These are phyloP conservation scores for Globisporangium parvum DNA, from an alignment of 352 stramenopile species.

Conservation along the genomic window DNA sequence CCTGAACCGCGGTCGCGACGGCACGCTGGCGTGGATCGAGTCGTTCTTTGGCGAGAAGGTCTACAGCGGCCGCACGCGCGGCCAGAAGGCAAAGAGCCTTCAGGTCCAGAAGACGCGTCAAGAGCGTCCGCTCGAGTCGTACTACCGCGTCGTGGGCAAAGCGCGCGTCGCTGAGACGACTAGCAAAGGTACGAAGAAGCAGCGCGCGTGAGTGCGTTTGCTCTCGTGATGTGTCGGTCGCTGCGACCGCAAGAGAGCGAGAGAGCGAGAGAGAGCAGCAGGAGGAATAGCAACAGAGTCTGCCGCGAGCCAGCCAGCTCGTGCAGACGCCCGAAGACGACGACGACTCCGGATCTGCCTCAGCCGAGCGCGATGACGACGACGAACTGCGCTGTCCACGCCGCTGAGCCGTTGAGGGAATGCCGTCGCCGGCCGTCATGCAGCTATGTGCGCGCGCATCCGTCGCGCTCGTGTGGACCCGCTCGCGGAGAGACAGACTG, in stretches of 20 bases:
- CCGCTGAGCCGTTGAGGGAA: neutral
- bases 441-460: neutral
- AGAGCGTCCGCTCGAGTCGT: slow-evolving; percentile 64
- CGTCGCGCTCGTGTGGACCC: no score
- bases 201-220: neutral
- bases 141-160: slow-evolving; percentile 70
- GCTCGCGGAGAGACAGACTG: no score
- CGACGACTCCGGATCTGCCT: neutral
- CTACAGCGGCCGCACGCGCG: slow-evolving; percentile 56
- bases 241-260: neutral
- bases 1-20: slow-evolving; percentile 64
- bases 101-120: slow-evolving; percentile 23
- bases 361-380: neutral
- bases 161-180: slow-evolving; percentile 16
- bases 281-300: neutral
- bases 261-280: no score
- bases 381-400: neutral
- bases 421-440: neutral
- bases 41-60: slow-evolving; percentile 65
- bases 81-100: slow-evolving; percentile 42
- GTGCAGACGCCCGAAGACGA: neutral
- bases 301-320: neutral
- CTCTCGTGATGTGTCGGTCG: neutral
- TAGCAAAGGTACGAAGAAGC: slow-evolving; percentile 1
- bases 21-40: slow-evolving; percentile 67